A percentile compares a stretch with the other conserved stretches of the same genome.
Evolutionary conservation across 2,329 filamentous ascomycete species (phyloP).

Genomic region (Ceratocystis alfenasii): DNA sequence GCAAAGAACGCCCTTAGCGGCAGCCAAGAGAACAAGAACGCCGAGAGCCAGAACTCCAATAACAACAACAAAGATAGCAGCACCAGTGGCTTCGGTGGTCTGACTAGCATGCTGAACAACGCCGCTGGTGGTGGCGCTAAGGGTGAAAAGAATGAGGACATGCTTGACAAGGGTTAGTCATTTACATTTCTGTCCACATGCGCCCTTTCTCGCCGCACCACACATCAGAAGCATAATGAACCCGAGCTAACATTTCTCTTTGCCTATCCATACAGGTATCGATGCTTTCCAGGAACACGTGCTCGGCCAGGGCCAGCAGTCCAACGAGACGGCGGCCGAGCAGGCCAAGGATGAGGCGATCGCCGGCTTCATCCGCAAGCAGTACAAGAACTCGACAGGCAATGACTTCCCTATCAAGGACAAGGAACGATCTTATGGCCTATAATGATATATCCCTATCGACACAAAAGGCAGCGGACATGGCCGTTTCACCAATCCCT

Average conservation of each 20-base stretch:
- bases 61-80: constrained; percentile 28
- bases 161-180: constrained; percentile 61
- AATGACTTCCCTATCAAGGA: constrained; percentile 58
- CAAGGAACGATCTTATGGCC: constrained; percentile 41
- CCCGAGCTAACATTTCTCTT: background rate
- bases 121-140: constrained; percentile 60
- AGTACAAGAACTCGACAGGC: constrained; percentile 60
- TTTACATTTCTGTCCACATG: background rate
- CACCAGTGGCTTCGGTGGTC: constrained; percentile 38
- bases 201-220: background rate
- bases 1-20: constrained; percentile 23
- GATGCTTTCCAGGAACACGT: constrained; percentile 68
- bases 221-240: background rate
- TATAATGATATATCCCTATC: constrained; percentile 5
- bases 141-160: constrained; percentile 72
- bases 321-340: constrained; percentile 60
- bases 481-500: background rate
- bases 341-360: constrained; percentile 77
- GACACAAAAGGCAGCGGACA: background rate
- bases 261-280: constrained; percentile 43
- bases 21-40: constrained; percentile 17
- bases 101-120: constrained; percentile 59
- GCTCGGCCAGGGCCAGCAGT: constrained; percentile 56
- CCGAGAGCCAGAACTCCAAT: constrained; percentile 26
- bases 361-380: constrained; percentile 54